Percentiles rank a stretch among this genome's conserved stretches.
Conservation (phyloP, 2,329 filamentous ascomycete genomes). For the Thielaviopsis euricoi region DNA sequence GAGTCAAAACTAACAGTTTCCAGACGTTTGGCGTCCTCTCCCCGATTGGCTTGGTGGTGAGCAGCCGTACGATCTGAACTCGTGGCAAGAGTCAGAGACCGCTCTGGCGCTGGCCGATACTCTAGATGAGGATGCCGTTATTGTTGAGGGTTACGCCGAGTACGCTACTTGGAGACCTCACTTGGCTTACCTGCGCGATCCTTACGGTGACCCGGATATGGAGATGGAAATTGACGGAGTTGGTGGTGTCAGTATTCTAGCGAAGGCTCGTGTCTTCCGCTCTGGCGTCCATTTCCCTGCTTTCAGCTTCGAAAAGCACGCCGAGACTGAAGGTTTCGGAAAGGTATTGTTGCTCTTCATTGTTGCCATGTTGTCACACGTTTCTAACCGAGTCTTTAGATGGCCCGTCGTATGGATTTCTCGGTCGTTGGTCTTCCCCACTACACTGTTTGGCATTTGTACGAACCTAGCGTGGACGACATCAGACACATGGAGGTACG, state of each 20-base stretch:
- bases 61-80: constrained; percentile 95
- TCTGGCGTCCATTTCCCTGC: constrained; percentile 93
- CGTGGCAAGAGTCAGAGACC: constrained; percentile 98
- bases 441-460: constrained; percentile 98
- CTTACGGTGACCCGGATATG: constrained; percentile 95
- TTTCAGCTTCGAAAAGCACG: constrained; percentile 97
- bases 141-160: constrained; percentile 96
- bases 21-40: constrained; percentile 94
- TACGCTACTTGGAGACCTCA: constrained; percentile 98
- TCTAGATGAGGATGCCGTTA: constrained; percentile 92
- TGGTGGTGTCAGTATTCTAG: constrained; percentile 90
- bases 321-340: constrained; percentile 94
- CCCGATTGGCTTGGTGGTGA: constrained; percentile 98
- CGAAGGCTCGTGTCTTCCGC: constrained; percentile 89
- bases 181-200: constrained; percentile 88
- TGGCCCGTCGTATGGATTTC: constrained; percentile 92
- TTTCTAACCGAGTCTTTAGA: constrained; percentile 33
- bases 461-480: constrained; percentile 96
- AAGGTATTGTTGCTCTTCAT: constrained; percentile 45
- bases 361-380: constrained; percentile 11
- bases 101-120: constrained; percentile 86
- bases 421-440: constrained; percentile 91
- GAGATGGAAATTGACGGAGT: constrained; percentile 99
- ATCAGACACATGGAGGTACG: constrained; percentile 82
- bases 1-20: constrained; percentile 15